Base-by-base conservation (phyloP, 805 yeast species). In the Nakazawaea wyomingensis region DNA sequence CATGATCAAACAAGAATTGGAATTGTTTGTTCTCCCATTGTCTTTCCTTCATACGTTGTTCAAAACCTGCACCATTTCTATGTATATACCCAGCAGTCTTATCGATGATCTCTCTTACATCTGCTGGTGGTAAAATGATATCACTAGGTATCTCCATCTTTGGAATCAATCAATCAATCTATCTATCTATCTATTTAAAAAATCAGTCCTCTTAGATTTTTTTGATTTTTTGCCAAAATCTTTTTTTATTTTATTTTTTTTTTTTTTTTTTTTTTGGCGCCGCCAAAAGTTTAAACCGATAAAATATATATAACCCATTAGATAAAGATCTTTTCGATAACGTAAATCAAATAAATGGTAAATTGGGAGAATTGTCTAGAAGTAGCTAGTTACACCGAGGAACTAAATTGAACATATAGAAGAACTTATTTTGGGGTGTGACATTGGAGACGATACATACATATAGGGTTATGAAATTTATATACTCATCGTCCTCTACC, bases 81-180 rank as follows among this genome's bases (percentile, higher is more conserved):
- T 63, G 51, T 5, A 89, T 87, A 53, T 82, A 86, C 3, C 67
- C 74, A 0, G 82, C 88, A 0, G 96, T 85, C 54, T 82, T 85
- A 39, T 76, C 80, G 16, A 90, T 81, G 16, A 76, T 70, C 13
- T 69, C 70, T 48, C 65, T 61, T 5, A 72, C 52, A 10, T 71
- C 69, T 7, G 66, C 72, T 3, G 85, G 81, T 0, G 88, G 85
- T 9, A 24, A 8, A 11, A 34, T 34, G 30, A 34, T 34, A 34
- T 34, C 30, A 6, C 22, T 14, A 13, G 37, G 37, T 13, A 24
- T 34, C 10, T 34, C 37, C 37, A 22, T 24, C 37, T 20, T 20
- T 20, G 8, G 8, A 11, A 24, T 8, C 13, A n/a, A n/a, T n/a
- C n/a, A n/a, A n/a, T n/a, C n/a, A n/a, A n/a, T n/a, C n/a, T n/a